Evolutionary conservation across 371 early-diverging fungal genomes (phyloP), one percentile per base, ranked within the genome.

Genomic region (Cokeromyces recurvatus): DNA sequence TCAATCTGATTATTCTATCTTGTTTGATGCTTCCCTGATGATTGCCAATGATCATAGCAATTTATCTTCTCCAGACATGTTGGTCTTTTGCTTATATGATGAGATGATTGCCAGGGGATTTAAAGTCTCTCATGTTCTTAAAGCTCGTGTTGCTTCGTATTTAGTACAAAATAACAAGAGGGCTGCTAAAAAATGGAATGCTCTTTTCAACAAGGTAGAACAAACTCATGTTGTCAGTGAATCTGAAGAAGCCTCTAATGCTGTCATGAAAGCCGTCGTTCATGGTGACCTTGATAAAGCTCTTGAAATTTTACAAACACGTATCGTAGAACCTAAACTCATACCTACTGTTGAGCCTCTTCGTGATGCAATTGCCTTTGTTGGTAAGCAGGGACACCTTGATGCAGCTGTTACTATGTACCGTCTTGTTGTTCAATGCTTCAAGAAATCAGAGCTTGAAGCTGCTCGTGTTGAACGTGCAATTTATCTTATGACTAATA

Each of bases 311-410:
- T 37, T 64, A 7, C 49, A 42, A 31, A 37, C 43, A 8, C 51
- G 50, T 24, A 56, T 64, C 29, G 24, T 53, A 11, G 50, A 52
- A 7, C 32, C 25, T 27, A 16, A 25, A 1, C 11, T 54, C 1
- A 22, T 46, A 3, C 75, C 75, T 31, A 36, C 53, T 0, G 56
- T 68, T 29, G 71, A 74, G 31, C 38, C 59, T 10, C 43, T 66
- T 25, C 71, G 75, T 23, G 75, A 74, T 38, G 68, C 67, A 2
- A 68, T 74, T 53, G 62, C 66, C 7, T 50, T 61, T 25, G 57
- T 63, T 22, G 69, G 71, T 27, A 74, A 74, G 36, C 75, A 71
- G 58, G 75, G 71, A 20, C 46, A 64, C 20, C 46, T 68, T 10
- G 55, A 66, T 15, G 38, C 41, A n/a, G 71, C 71, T 10, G 34